Base-by-base conservation (phyloP, 208 protist genomes). In the Leishmania major region DNA sequence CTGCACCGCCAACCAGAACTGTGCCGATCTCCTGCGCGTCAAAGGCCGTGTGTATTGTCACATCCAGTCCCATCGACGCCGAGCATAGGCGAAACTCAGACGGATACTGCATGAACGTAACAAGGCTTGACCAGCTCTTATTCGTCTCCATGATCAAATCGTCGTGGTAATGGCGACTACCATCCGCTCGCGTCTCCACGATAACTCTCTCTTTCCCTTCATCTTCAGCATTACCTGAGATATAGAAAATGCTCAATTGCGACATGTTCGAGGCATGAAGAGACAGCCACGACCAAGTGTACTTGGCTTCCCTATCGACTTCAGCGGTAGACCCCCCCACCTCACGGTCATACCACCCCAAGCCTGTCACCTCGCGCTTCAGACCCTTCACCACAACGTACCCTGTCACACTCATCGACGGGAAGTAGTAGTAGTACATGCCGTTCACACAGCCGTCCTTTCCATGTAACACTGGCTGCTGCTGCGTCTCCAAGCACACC, bases 351-450 rank as follows among this genome's bases (percentile, higher is more conserved):
- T 92, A 92, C 87, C 90, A 92, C 3, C 90, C 88, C 28, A 77
- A 66, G 1, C 89, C 89, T 7, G 69, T 76, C 45, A 94, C 90
- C 28, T 87, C 64, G 47, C 75, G 59, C 45, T 49, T 35, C 47
- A 51, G 55, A 31, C 81, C 89, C 25, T 83, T 62, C 72, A 92
- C 69, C n/a, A 45, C 77, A 19, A 92, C 67, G 31, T 67, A 77
- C 43, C 90, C 90, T 31, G 53, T 77, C 31, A 92, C 90, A 7
- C 49, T 49, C 84, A 87, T 89, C 47, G 76, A 76, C 37, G 89
- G 89, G 75, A 88, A 91, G 60, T 87, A 94, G 77, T 92, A 94
- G 81, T 87, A 90, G 75, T 87, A 91, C 89, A 91, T 91, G 49
- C 86, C 55, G 77, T 90, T 92, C 13, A 90, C 87, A 51, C 84